Percentiles rank a stretch among this genome's conserved stretches.
These are phyloP conservation scores for Candida nonsorbophila DNA, from an alignment of 805 yeast species.

Conservation along the genomic window DNA sequence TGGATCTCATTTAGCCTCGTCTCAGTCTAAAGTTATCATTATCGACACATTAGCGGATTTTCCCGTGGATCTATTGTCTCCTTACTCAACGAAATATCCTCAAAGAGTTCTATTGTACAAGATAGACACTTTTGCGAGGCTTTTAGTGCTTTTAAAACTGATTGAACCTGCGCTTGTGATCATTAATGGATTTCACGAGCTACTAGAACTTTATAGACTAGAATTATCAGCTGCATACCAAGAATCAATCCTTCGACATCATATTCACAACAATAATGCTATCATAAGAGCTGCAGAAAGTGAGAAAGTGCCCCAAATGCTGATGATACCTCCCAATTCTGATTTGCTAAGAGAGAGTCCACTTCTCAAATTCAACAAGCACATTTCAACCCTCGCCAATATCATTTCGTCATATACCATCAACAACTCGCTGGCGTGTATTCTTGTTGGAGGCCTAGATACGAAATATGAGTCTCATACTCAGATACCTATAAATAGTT, in stretches of 20 bases:
- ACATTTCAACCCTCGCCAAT: conserved; percentile 20
- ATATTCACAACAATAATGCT: conserved; percentile 19
- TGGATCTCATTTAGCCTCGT: too few species aligned
- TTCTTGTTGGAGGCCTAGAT: conserved; percentile 27
- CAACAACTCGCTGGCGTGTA: conserved; percentile 18
- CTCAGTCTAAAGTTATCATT: too few species aligned
- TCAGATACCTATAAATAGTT: too few species aligned
- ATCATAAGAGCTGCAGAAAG: conserved; percentile 15
- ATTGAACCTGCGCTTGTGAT: too few species aligned
- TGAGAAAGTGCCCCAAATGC: conserved; percentile 13
- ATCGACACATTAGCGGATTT: too few species aligned
- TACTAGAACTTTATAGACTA: conserved; percentile 27
- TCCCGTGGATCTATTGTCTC: too few species aligned
- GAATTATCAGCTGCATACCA: conserved; percentile 29
- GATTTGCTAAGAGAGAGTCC: conserved; percentile 26
- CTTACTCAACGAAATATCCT: too few species aligned
- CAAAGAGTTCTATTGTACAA: too few species aligned
- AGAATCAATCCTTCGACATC: conserved; percentile 25
- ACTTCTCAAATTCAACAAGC: conserved; percentile 22
- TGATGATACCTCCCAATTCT: conserved; percentile 23
- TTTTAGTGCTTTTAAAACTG: too few species aligned
- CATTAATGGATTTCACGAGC: conserved; percentile 28
- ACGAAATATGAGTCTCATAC: conserved; percentile 15
- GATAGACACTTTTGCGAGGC: too few species aligned
- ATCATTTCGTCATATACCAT: conserved; percentile 17